These are phyloP conservation scores for Bromus sterilis DNA, from an alignment of 176 grass and related monocot genomes.

Conservation along the genomic window DNA sequence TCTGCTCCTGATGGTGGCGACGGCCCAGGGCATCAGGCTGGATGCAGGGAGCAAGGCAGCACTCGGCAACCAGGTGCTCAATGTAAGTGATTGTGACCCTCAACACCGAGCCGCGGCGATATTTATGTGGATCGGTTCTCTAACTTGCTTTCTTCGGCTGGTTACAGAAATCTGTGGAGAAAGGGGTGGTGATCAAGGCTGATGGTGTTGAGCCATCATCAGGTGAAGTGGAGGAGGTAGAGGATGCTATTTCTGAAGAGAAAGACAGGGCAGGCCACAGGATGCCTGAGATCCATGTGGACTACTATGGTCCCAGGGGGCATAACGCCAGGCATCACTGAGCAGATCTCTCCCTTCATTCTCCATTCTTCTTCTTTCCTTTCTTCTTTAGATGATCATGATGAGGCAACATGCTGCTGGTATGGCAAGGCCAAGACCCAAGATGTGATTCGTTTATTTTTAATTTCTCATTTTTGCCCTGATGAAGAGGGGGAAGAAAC, in stretches of 20 bases:
- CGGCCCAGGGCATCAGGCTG: conserved; percentile 44
- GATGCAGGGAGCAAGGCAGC: conserved; percentile 34
- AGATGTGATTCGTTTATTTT: conserved; percentile 38
- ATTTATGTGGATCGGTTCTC: neutral
- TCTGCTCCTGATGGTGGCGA: conserved; percentile 24
- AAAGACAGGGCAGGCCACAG: conserved; percentile 16
- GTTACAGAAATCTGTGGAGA: conserved; percentile 17
- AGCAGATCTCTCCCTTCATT: neutral
- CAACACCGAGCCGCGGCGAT: too few species aligned
- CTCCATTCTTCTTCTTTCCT: neutral
- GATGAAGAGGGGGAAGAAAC: conserved; percentile 8
- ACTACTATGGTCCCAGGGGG: conserved; percentile 68
- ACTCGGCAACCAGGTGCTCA: conserved; percentile 27
- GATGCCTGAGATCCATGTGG: conserved; percentile 57
- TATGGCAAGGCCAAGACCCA: neutral
- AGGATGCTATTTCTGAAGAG: conserved; percentile 20
- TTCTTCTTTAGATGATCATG: neutral
- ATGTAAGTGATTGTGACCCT: conserved; percentile 8
- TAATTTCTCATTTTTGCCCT: neutral
- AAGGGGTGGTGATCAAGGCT: neutral
- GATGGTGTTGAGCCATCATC: neutral
- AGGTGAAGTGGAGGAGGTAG: neutral
- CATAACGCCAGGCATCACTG: conserved; percentile 59
- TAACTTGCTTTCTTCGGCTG: conserved; percentile 3
- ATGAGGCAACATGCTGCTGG: neutral